Evolutionary conservation across 257 asterid genomes (phyloP), one percentile per base, ranked within the genome.

Genomic region (Ehretia macrophylla): DNA sequence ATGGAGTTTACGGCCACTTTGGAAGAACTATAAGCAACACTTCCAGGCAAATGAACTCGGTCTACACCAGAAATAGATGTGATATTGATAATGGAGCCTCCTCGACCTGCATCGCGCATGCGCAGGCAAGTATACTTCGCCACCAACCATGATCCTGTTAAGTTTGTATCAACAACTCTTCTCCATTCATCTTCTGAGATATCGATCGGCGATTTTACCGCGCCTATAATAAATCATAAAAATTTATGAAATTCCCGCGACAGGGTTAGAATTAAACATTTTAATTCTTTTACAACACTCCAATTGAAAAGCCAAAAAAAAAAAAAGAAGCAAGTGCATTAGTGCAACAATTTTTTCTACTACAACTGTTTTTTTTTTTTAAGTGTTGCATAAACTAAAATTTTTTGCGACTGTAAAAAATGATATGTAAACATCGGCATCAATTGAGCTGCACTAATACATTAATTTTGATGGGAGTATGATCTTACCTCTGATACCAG

Each of bases 401-500:
- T n/a, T n/a, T n/a, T n/a, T n/a, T n/a, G n/a, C n/a, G n/a, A n/a
- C n/a, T n/a, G n/a, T n/a, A n/a, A n/a, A n/a, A n/a, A n/a, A n/a
- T n/a, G n/a, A n/a, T n/a, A n/a, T n/a, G n/a, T n/a, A n/a, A n/a
- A n/a, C n/a, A n/a, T n/a, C n/a, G n/a, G n/a, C n/a, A n/a, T n/a
- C n/a, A n/a, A n/a, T n/a, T n/a, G n/a, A 27, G 35, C 35, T 27
- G 35, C 35, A 27, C 3, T 27, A 6, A 27, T 27, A 6, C 35
- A 27, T 3, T 6, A 27, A 1, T 27, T 6, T 27, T 27, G 35
- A 27, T 1, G 6, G 35, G 4, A 27, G 35, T 27, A 27, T 27
- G 35, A 42, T 42, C 6, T 19, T 12, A 77, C 90, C 90, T 77
- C 85, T 69, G 37, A 83, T n/a, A 21, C 86, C 92, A 5, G 90